Evolutionary conservation across 345 rosid species (phyloP), one percentile per base, ranked within the genome.

Genomic region (Xanthoceras sorbifolium): DNA sequence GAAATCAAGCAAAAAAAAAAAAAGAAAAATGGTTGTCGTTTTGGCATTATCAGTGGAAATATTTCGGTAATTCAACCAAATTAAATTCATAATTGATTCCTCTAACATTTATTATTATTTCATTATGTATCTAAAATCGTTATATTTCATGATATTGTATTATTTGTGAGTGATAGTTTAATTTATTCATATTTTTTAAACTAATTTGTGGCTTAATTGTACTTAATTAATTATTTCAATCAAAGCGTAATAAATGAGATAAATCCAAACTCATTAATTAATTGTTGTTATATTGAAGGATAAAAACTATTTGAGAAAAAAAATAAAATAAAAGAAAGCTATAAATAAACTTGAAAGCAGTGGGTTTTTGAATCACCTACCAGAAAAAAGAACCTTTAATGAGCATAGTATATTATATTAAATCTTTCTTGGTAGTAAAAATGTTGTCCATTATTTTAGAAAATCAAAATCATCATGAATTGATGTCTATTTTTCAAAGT

Each of bases 401-500:
- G 6, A 20, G 50, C 70, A 48, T 52, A 32, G 31, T 62, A 28
- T 32, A 31, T 48, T 63, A 28, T 32, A 31, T 26, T 73, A 25
- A 1, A 25, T 17, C 59, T 42, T 70, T 66, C 1, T 55, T 67
- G 63, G 40, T 28, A 18, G 63, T 66, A 22, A 14, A 69, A 67
- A 64, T 40, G 65, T 46, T 20, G 52, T 4, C 69, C 66, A 80
- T 78, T 75, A 85, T 82, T 80, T 82, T 22, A 52, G 63, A 74
- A n/a, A n/a, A 76, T 52, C 65, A 74, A 67, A 50, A 69, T 60
- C 77, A 80, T 71, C 31, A 77, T 79, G 76, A n/a, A n/a, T n/a
- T n/a, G 75, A 67, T 72, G 64, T 79, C 74, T 69, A 44, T 44
- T 60, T 81, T 81, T 80, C 78, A 61, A 78, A 82, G 54, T 40